These are phyloP conservation scores for Vigna unguiculata DNA, from an alignment of 306 rosid genomes.

Conservation along the genomic window DNA sequence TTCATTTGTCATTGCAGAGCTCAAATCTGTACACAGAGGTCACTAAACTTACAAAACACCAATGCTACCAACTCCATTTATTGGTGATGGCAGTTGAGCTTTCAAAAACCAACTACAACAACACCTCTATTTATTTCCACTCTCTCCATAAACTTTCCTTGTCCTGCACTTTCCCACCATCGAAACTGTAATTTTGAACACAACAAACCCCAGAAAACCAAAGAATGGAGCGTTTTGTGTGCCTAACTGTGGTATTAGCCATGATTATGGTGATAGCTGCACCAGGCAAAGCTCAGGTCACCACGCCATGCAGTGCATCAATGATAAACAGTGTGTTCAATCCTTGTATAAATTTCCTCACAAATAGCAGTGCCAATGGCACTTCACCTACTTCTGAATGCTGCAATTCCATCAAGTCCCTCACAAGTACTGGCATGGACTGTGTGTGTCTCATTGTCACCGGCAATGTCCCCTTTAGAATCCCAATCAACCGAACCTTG, in stretches of 20 bases:
- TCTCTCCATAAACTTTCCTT: constrained; percentile 49
- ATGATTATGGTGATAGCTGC: constrained; percentile 41
- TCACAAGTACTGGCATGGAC: constrained; percentile 65
- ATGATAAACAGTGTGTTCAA: constrained; percentile 50
- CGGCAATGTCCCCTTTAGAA: constrained; percentile 64
- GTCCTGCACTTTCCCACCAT: constrained; percentile 15
- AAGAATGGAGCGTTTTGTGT: constrained; percentile 47
- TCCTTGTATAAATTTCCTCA: constrained; percentile 69
- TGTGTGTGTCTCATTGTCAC: constrained; percentile 77
- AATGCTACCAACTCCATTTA: constrained; percentile 28
- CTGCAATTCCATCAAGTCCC: constrained; percentile 68
- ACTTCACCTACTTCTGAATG: constrained; percentile 71
- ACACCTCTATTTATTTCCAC: constrained; percentile 42
- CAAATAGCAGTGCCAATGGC: constrained; percentile 72
- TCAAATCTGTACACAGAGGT: no score
- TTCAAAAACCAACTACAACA: constrained; percentile 67
- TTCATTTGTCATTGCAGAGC: constrained; percentile 25
- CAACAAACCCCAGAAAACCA: not conserved
- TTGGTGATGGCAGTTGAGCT: constrained; percentile 81
- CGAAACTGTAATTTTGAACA: constrained; percentile 19
- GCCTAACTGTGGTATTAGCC: constrained; percentile 43
- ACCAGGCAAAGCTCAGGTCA: constrained; percentile 58
- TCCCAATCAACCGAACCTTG: constrained; percentile 79
- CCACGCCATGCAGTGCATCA: constrained; percentile 66
- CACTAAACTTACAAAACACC: constrained; percentile 13